phyloP scores from a whole-genome alignment of 371 early-diverging fungal genomes.

The Rhizopus stolonifer region DNA sequence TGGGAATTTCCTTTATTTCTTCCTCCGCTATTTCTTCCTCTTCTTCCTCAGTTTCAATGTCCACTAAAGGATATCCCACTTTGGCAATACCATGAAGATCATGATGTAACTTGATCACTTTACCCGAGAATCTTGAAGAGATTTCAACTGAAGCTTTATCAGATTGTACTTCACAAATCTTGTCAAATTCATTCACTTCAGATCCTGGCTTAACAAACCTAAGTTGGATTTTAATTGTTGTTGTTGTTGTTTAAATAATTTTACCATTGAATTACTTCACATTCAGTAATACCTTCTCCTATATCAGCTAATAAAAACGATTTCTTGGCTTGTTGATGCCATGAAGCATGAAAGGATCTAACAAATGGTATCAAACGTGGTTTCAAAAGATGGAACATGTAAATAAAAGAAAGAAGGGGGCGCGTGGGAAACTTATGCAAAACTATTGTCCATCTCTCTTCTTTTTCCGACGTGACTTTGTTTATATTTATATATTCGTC shows the following conservation, averaged over 20 bases:
- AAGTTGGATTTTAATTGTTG: background rate
- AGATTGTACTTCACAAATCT: conserved; percentile 95
- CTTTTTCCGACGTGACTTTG: too few species aligned
- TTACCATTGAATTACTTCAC: conserved; percentile 96
- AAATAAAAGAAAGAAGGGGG: too few species aligned
- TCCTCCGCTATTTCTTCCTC: background rate
- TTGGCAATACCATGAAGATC: conserved; percentile 87
- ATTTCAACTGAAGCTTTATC: conserved; percentile 99
- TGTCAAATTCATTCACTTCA: conserved; percentile 89
- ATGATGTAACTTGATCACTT: conserved; percentile 79
- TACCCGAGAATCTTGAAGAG: conserved; percentile 91
- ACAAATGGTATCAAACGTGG: background rate
- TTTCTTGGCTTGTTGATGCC: conserved; percentile 44
- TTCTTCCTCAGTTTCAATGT: conserved; percentile 75
- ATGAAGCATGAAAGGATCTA: conserved; percentile 43
- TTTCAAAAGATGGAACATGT: background rate
- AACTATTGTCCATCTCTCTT: too few species aligned
- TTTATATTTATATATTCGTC: too few species aligned
- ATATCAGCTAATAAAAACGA: conserved; percentile 94
- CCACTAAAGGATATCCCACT: conserved; percentile 92
- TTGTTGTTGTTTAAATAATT: background rate
- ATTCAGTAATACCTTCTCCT: conserved; percentile 97
- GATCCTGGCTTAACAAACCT: conserved; percentile 94
- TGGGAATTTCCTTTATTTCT: background rate
- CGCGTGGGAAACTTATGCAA: background rate